These are phyloP conservation scores for Ajuga reptans DNA, from an alignment of 305 asterid genomes.

Conservation along the genomic window DNA sequence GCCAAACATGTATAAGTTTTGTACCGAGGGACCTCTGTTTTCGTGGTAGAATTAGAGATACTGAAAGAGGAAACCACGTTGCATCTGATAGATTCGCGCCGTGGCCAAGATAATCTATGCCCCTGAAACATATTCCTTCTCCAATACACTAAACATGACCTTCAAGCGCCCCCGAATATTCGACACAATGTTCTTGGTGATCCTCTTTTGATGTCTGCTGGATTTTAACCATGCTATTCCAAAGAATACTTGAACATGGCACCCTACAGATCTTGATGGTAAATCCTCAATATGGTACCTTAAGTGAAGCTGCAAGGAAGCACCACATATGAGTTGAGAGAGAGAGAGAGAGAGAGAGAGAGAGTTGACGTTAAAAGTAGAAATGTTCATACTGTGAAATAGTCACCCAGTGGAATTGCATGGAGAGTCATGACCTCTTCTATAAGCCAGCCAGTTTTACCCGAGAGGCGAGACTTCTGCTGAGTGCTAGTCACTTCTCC, in stretches of 20 bases:
- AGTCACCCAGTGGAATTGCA: constrained; percentile 89
- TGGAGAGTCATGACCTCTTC: constrained; percentile 97
- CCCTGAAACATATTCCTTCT: constrained; percentile 75
- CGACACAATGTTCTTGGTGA: constrained; percentile 60
- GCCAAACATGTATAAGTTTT: neutral
- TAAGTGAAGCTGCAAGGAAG: constrained; percentile 63
- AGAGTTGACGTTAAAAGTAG: neutral
- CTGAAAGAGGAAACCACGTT: neutral
- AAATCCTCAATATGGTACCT: constrained; percentile 75
- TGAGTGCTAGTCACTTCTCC: constrained; percentile 98
- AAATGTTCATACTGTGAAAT: constrained; percentile 51
- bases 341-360: neutral
- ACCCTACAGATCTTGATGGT: constrained; percentile 63
- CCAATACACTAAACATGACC: constrained; percentile 68
- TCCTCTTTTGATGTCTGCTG: constrained; percentile 63
- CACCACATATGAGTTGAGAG: neutral
- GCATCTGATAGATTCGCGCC: neutral
- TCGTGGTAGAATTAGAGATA: neutral
- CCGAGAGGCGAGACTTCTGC: constrained; percentile 62
- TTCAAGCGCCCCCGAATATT: constrained; percentile 72
- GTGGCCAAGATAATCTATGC: constrained; percentile 20
- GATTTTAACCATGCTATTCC: constrained; percentile 83
- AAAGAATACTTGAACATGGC: constrained; percentile 63
- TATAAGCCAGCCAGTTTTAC: constrained; percentile 66
- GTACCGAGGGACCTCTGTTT: neutral